Percentiles rank a stretch among this genome's conserved stretches.
These are phyloP conservation scores for Amanita inopinata DNA, from an alignment of 768 basidiomycete species.

Conservation along the genomic window DNA sequence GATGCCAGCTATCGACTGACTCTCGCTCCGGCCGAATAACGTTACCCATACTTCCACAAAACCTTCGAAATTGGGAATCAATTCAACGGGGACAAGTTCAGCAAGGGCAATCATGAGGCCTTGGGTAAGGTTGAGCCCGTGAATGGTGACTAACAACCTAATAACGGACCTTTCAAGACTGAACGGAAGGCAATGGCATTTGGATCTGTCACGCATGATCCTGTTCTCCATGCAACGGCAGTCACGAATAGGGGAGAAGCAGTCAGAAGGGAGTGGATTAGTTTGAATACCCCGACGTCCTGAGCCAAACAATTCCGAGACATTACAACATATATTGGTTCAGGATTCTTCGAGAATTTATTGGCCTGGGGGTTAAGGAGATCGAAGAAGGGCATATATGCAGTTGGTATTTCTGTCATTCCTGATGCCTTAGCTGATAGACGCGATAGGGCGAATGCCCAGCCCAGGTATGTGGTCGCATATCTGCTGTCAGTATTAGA, in stretches of 20 bases:
- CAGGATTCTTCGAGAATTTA: conserved; percentile 47
- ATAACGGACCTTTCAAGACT: conserved; percentile 65
- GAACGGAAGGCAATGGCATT: conserved; percentile 76
- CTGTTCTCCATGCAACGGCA: conserved; percentile 56
- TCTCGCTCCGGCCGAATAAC: conserved; percentile 70
- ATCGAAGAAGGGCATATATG: conserved; percentile 49
- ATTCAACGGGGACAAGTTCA: conserved; percentile 66
- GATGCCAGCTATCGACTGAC: conserved; percentile 53
- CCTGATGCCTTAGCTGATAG: conserved; percentile 37
- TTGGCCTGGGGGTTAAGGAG: conserved; percentile 32
- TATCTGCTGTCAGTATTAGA: conserved; percentile 54
- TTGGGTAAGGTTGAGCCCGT: conserved; percentile 22
- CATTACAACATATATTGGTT: conserved; percentile 50
- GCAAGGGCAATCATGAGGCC: conserved; percentile 69
- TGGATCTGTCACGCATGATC: conserved; percentile 60
- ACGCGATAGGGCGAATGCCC: conserved; percentile 75
- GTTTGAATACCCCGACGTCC: conserved; percentile 49
- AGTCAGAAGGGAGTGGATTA: conserved; percentile 51
- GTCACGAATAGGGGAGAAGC: conserved; percentile 72
- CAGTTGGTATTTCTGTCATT: conserved; percentile 40
- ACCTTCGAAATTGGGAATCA: conserved; percentile 64
- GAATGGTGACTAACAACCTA: neutral
- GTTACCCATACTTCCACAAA: conserved; percentile 73
- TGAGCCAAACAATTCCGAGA: conserved; percentile 44
- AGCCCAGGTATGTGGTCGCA: conserved; percentile 65